Evolutionary conservation across 805 yeast species (phyloP), one percentile per base, ranked within the genome.

Genomic region (Monosporozyma servazzii): DNA sequence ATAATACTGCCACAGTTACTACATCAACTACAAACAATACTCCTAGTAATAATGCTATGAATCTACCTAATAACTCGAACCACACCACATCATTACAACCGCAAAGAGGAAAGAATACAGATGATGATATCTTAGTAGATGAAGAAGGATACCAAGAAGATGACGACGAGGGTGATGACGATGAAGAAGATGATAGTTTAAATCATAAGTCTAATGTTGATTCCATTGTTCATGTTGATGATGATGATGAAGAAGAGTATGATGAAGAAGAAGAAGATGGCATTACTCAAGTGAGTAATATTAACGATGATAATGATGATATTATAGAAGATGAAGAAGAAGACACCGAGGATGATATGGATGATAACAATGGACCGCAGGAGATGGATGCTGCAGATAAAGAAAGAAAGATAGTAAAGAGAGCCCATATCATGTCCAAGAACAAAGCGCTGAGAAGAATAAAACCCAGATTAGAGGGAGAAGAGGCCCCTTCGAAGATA

Each of bases 131-230:
- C 11, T 45, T 45, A 13, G 47, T 37, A 9, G 58, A 54, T 23
- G 58, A 56, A n/a, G 56, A 56, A 3, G 58, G 58, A 13, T 55
- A 55, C 40, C 58, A 56, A 39, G 58, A 56, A 43, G 57, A 56
- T 37, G 58, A 56, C 43, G 58, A 56, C 18, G 52, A 52, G 15
- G 57, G 51, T 30, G 53, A 53, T 20, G 54, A 48, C 23, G 39
- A 36, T 21, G 48, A 45, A 15, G 48, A 27, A 17, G 33, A 39
- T 37, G 39, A 37, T 9, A 27, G 20, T 15, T 29, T 17, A 36
- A 29, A 48, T 3, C 27, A 50, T 25, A 44, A 37, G 9, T 44
- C 42, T 27, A 31, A 39, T 41, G 41, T 17, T 11, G 51, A 49
- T 17, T 30, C 43, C 33, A 50, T 42, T 5, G 46, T 37, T 17